Conservation (phyloP, 1,139 yeast genomes). For the Blastobotrys indianensis region DNA sequence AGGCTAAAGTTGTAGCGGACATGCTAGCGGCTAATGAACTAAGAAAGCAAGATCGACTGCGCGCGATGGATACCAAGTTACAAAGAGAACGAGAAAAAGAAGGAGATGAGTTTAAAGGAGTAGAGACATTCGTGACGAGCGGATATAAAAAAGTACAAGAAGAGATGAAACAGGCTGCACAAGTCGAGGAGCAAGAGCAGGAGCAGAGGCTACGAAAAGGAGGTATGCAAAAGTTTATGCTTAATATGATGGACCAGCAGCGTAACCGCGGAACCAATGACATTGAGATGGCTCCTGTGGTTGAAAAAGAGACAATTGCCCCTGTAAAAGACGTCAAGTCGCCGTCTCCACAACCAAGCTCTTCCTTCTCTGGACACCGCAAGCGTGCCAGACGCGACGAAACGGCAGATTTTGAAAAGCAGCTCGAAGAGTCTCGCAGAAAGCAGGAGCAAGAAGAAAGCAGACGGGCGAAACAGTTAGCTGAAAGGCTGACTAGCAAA, state of each 20-base stretch:
- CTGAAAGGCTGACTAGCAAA: constrained; percentile 16
- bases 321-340: constrained; percentile 14
- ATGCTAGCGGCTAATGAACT: constrained; percentile 36
- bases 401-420: neutral
- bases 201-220: constrained; percentile 9
- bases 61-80: constrained; percentile 29
- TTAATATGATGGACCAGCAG: constrained; percentile 22
- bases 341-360: neutral
- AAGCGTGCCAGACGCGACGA: constrained; percentile 1
- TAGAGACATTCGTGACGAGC: constrained; percentile 41
- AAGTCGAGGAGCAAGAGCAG: constrained; percentile 24
- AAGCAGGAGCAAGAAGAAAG: constrained; percentile 11
- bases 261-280: constrained; percentile 14
- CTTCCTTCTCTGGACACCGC: neutral
- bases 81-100: constrained; percentile 29
- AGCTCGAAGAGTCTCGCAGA: constrained; percentile 6
- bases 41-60: constrained; percentile 39
- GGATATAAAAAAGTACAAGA: constrained; percentile 39
- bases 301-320: constrained; percentile 13
- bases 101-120: constrained; percentile 37
- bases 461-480: constrained; percentile 7
- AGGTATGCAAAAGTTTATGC: constrained; percentile 24
- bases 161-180: constrained; percentile 25
- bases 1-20: constrained; percentile 38
- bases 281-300: neutral